phyloP scores from a whole-genome alignment of 305 asterid species.

The Fraxinus albicans region DNA sequence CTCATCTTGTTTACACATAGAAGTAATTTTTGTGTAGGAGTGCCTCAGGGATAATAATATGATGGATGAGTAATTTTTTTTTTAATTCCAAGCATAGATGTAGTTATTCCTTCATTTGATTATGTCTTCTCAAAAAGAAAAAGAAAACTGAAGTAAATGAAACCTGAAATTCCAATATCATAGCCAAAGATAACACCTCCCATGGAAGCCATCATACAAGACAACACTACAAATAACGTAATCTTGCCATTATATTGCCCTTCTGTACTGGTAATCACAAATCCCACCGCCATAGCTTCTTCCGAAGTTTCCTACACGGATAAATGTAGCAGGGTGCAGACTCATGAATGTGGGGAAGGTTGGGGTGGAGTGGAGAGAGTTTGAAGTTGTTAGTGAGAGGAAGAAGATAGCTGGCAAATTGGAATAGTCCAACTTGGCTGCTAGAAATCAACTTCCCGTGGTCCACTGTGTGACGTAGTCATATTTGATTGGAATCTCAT shows the following conservation, averaged over 20 bases:
- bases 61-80: background rate
- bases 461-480: background rate
- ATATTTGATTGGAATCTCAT: background rate
- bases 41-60: background rate
- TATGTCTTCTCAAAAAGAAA: background rate
- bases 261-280: conserved; percentile 24
- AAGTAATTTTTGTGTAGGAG: background rate
- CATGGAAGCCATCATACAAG: conserved; percentile 58
- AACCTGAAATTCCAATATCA: conserved; percentile 59
- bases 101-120: background rate
- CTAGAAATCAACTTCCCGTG: conserved; percentile 11
- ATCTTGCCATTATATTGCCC: conserved; percentile 40
- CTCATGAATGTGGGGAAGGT: background rate
- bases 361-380: background rate
- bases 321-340: background rate
- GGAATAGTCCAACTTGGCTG: conserved; percentile 19
- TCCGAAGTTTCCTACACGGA: background rate
- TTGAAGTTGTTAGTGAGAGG: conserved; percentile 6
- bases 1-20: background rate
- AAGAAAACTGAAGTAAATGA: background rate
- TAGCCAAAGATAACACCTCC: conserved; percentile 63
- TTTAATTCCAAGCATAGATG: background rate
- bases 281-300: conserved; percentile 34
- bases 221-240: conserved; percentile 44
- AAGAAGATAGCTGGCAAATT: conserved; percentile 9